Percentiles rank a stretch among this genome's conserved stretches.
Evolutionary conservation across 345 rosid species (phyloP).

Genomic region (Eucalyptus shirleyi): DNA sequence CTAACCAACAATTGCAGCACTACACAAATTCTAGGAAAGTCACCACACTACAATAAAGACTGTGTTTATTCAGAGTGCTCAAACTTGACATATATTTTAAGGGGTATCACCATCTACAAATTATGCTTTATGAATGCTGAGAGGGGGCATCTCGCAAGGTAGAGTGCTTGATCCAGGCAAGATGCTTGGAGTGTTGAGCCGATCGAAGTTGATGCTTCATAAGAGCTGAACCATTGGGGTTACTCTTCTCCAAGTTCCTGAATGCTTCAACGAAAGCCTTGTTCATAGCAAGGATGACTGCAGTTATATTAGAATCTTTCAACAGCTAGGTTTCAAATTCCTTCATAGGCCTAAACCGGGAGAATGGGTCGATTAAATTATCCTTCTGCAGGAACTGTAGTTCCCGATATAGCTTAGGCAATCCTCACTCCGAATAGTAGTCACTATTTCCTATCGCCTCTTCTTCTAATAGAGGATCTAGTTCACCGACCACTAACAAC

Average conservation of each 20-base stretch:
- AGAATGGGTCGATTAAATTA: constrained; percentile 29
- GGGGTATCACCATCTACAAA: constrained; percentile 66
- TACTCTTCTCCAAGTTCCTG: constrained; percentile 38
- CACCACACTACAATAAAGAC: too few species aligned
- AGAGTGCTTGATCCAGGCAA: constrained; percentile 8
- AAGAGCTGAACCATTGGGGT: constrained; percentile 40
- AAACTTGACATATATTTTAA: too few species aligned
- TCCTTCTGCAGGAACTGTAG: constrained; percentile 46
- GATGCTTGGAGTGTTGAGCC: not conserved
- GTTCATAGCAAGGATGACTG: constrained; percentile 6
- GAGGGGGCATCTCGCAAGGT: constrained; percentile 24
- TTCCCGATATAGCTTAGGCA: not conserved
- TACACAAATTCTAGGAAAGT: too few species aligned
- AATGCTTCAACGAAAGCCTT: constrained; percentile 47
- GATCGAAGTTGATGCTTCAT: constrained; percentile 19
- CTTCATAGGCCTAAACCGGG: constrained; percentile 52
- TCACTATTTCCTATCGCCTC: not conserved
- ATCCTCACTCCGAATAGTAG: too few species aligned
- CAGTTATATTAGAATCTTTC: constrained; percentile 28
- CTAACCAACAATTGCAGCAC: too few species aligned
- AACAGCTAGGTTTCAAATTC: constrained; percentile 30
- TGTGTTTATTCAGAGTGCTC: too few species aligned
- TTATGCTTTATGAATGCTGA: constrained; percentile 62
- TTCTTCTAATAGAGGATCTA: not conserved
- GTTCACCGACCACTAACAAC: not conserved